Evolutionary conservation across 768 basidiomycete species (phyloP).

Genomic region (Grammothele lineata): DNA sequence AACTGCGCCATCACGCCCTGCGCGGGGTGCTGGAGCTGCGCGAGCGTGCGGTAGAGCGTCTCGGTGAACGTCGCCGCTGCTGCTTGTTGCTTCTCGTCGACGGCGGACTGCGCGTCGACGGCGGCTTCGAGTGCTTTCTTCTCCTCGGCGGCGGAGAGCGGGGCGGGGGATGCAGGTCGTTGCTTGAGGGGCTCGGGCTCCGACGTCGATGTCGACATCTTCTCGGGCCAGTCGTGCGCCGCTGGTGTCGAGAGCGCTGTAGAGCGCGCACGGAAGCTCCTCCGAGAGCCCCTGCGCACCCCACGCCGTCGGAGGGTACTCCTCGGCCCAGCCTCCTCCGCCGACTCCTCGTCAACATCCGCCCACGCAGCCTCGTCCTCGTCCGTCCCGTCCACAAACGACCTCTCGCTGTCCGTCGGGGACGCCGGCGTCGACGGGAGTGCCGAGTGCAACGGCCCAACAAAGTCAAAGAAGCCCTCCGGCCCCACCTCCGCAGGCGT

Average conservation of each 20-base stretch:
- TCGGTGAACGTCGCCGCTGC: conserved; percentile 57
- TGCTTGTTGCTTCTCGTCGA: conserved; percentile 28
- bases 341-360: conserved; percentile 66
- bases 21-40: conserved; percentile 51
- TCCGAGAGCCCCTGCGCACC: not conserved
- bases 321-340: conserved; percentile 29
- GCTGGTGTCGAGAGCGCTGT: no score
- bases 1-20: not conserved
- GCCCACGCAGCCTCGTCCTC: conserved; percentile 60
- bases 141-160: conserved; percentile 5
- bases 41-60: conserved; percentile 73
- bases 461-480: conserved; percentile 40
- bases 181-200: conserved; percentile 2
- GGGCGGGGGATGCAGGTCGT: not conserved
- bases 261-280: no score
- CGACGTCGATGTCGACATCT: no score
- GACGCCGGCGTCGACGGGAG: no score
- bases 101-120: conserved; percentile 1
- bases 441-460: no score
- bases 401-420: conserved; percentile 18
- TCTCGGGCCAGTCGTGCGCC: no score
- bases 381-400: conserved; percentile 23
- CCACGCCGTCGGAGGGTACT: not conserved
- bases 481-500: conserved; percentile 61
- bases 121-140: conserved; percentile 25